Evolutionary conservation across 495 filamentous ascomycete genomes (phyloP).

Genomic region (Hypomontagnella monticulosa): DNA sequence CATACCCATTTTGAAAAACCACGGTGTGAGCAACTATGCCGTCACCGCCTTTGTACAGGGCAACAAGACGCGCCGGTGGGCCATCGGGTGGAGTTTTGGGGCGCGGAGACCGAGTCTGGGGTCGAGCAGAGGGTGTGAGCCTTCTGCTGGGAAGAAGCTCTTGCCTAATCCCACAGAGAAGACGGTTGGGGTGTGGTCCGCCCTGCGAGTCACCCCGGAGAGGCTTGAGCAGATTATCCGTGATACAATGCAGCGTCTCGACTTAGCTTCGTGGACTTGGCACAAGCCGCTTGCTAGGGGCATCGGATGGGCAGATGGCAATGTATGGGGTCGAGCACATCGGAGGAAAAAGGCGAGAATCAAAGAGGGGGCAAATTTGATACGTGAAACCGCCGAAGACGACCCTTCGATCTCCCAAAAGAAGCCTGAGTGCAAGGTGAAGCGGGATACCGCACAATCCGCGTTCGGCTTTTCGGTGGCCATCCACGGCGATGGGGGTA

Average conservation of each 20-base stretch:
- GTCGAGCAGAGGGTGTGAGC: constrained; percentile 64
- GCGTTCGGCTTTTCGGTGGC: constrained; percentile 59
- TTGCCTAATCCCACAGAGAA: constrained; percentile 53
- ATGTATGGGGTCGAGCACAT: constrained; percentile 63
- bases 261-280: constrained; percentile 65
- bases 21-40: constrained; percentile 79
- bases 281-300: constrained; percentile 44
- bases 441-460: constrained; percentile 14
- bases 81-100: constrained; percentile 85
- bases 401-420: background rate
- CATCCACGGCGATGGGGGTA: constrained; percentile 14
- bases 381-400: constrained; percentile 14
- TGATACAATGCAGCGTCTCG: constrained; percentile 62
- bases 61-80: constrained; percentile 84
- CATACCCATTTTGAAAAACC: constrained; percentile 66
- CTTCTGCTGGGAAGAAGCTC: constrained; percentile 66
- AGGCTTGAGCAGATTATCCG: constrained; percentile 62
- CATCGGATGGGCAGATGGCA: constrained; percentile 51
- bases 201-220: constrained; percentile 56
- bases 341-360: constrained; percentile 59
- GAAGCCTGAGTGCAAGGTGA: constrained; percentile 22
- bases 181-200: constrained; percentile 45
- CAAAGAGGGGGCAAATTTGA: constrained; percentile 43
- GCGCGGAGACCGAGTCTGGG: constrained; percentile 69
- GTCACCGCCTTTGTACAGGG: constrained; percentile 85